Conservation (phyloP, 345 rosid species). For the Alliaria petiolata region DNA sequence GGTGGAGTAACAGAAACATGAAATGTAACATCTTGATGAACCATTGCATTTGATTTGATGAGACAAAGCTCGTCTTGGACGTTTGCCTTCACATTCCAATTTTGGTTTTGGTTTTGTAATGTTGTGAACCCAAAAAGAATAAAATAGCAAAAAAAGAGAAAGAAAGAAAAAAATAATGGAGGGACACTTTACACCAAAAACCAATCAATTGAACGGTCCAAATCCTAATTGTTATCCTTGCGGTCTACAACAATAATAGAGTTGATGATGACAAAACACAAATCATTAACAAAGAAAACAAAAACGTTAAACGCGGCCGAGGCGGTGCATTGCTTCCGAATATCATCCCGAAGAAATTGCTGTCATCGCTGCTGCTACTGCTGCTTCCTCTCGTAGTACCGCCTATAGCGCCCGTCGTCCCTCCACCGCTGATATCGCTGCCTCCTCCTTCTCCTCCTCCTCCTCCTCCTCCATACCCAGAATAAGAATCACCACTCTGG, state of each 20-base stretch:
- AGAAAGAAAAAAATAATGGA: not conserved
- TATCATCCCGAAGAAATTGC: slow-evolving; percentile 27
- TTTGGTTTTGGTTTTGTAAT: not conserved
- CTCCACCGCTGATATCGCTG: too few species aligned
- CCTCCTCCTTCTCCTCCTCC: too few species aligned
- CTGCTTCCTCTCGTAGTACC: slow-evolving; percentile 24
- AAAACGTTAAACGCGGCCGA: slow-evolving; percentile 9
- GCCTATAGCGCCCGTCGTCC: too few species aligned
- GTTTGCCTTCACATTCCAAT: slow-evolving; percentile 4
- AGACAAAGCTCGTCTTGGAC: not conserved
- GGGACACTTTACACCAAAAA: slow-evolving; percentile 21
- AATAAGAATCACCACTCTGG: slow-evolving; percentile 21
- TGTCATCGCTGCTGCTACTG: not conserved
- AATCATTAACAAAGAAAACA: slow-evolving; percentile 23
- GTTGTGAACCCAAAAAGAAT: not conserved
- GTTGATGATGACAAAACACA: slow-evolving; percentile 25
- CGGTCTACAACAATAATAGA: slow-evolving; percentile 31
- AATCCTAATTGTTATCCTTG: slow-evolving; percentile 28
- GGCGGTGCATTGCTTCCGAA: slow-evolving; percentile 31
- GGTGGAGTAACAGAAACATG: not conserved
- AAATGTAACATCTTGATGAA: not conserved
- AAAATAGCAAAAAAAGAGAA: too few species aligned
- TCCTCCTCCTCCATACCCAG: too few species aligned
- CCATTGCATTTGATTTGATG: slow-evolving; percentile 9
- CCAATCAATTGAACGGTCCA: slow-evolving; percentile 26